A percentile compares a stretch with the other conserved stretches of the same genome.
Conservation (phyloP, 2,329 filamentous ascomycete species). For the Aspergillus sclerotialis region DNA sequence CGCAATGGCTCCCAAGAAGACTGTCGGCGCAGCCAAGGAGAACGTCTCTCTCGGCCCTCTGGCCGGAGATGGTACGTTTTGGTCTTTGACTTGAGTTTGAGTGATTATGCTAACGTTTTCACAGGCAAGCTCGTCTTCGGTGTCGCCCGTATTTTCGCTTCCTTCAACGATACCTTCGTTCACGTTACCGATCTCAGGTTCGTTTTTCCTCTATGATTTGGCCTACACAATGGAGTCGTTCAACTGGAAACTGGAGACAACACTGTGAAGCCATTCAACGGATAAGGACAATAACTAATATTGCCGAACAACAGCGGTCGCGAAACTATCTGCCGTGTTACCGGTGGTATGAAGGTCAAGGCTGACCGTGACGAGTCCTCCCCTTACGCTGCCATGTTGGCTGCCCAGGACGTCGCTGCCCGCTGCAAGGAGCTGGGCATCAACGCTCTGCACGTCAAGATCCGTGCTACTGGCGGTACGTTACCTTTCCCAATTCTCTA, state of each 20-base stretch:
- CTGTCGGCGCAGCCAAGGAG: conserved; percentile 73
- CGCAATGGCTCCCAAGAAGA: conserved; percentile 88
- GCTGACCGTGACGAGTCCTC: conserved; percentile 99
- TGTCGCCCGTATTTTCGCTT: conserved; percentile 96
- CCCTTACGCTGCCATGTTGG: conserved; percentile 99
- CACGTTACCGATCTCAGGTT: conserved; percentile 99
- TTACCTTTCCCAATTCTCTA: conserved; percentile 11
- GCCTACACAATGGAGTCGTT: too few relatives aligned
- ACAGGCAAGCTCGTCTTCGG: conserved; percentile 94
- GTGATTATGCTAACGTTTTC: conserved; percentile 8
- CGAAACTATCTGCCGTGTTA: conserved; percentile 99
- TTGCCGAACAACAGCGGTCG: conserved; percentile 67
- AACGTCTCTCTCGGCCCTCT: conserved; percentile 98
- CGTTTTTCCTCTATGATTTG: too few relatives aligned
- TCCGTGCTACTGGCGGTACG: conserved; percentile 95
- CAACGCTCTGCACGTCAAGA: conserved; percentile 99
- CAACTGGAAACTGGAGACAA: too few relatives aligned
- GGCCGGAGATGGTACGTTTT: conserved; percentile 73
- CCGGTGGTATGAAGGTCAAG: conserved; percentile 99
- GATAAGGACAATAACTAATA: conserved; percentile 6
- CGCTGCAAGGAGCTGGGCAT: conserved; percentile 83
- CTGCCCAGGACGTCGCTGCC: conserved; percentile 92
- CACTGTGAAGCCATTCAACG: too few relatives aligned
- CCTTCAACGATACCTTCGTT: conserved; percentile 90
- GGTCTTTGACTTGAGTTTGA: conserved; percentile 1